Base-by-base conservation (phyloP, 2,329 filamentous ascomycete genomes). In the Nakataea oryzae region DNA sequence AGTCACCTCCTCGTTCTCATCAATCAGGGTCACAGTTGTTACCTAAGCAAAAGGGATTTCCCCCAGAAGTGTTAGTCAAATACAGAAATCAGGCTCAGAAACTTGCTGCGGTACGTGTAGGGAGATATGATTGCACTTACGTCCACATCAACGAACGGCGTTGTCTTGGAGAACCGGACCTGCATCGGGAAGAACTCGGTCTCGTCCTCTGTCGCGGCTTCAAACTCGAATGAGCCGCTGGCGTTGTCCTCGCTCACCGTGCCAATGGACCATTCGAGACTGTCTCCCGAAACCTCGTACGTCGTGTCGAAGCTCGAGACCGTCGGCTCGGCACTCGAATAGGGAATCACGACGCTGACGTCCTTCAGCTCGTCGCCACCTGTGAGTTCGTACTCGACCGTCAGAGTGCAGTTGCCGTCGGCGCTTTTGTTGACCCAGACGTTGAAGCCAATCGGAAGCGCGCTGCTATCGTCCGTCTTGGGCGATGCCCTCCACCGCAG, bases 161-260 rank as follows among this genome's bases (percentile, higher is more conserved):
- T 85, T 55, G 86, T 83, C 82, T 96, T 97, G 66, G 85, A 87
- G 76, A 99, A 99, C 62, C 87, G 84, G 64, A 97, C 87, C 61
- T 85, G 88, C 93, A 99, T 97, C 1, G 95, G 95, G 86, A 99
- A 99, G 79, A 97, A 97, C 69, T 97, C 93, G 62, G 91, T 88
- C 72, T 97, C 95, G 67, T 93, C 90, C 62, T 86, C 85, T 13
- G 90, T 90, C 73, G 90, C 86, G 1, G 92, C 91, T 75, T 97
- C 95, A 67, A 99, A 97, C 74, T 99, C 95, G 70, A 99, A 97
- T 58, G 90, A 88, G 24, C 95, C 95, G 54, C 81, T 92, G 24
- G 87, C 78, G 72, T 95, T 96, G 63, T 88, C 87, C 60, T 91
- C 87, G 70, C 93, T 89, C 54, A 97, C 87, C 5, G 86, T 84